Conservation (phyloP, 2,329 filamentous ascomycete species). For the Periconia macrospinosa region DNA sequence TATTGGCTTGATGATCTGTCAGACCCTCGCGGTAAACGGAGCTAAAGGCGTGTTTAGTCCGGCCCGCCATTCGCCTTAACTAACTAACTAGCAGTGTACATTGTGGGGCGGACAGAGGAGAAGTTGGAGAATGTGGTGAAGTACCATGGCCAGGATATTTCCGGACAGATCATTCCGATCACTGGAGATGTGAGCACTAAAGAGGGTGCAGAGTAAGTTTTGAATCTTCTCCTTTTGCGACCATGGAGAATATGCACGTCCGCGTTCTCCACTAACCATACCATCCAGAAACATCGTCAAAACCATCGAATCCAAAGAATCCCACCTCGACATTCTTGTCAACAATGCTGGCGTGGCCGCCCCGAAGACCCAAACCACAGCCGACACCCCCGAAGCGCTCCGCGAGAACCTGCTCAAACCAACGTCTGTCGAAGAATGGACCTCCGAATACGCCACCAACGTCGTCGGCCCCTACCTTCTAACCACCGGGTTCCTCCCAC, state of each 20-base stretch:
- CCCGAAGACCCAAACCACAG: conserved; percentile 41
- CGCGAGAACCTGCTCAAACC: conserved; percentile 50
- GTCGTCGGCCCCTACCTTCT: conserved; percentile 54
- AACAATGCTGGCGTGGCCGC: conserved; percentile 53
- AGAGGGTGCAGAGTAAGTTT: conserved; percentile 42
- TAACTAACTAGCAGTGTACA: too few relatives aligned
- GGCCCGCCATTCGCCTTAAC: too few relatives aligned
- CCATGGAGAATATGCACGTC: background rate
- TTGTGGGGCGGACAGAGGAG: conserved; percentile 51
- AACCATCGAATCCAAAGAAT: conserved; percentile 48
- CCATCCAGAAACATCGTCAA: conserved; percentile 41
- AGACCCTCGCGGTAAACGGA: conserved; percentile 51
- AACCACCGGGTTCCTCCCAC: conserved; percentile 50
- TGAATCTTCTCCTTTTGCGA: background rate
- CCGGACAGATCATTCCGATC: conserved; percentile 51
- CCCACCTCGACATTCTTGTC: conserved; percentile 50
- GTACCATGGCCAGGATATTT: conserved; percentile 47
- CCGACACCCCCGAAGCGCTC: conserved; percentile 47
- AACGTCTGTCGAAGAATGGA: conserved; percentile 50
- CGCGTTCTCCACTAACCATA: background rate
- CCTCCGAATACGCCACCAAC: conserved; percentile 49
- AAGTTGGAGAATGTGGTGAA: conserved; percentile 52
- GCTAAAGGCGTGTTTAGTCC: too few relatives aligned
- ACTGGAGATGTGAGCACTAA: conserved; percentile 50
- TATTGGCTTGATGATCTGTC: conserved; percentile 52